Evolutionary conservation across 768 basidiomycete genomes (phyloP), one percentile per base, ranked within the genome.

Genomic region (Phylloporus arenicola): DNA sequence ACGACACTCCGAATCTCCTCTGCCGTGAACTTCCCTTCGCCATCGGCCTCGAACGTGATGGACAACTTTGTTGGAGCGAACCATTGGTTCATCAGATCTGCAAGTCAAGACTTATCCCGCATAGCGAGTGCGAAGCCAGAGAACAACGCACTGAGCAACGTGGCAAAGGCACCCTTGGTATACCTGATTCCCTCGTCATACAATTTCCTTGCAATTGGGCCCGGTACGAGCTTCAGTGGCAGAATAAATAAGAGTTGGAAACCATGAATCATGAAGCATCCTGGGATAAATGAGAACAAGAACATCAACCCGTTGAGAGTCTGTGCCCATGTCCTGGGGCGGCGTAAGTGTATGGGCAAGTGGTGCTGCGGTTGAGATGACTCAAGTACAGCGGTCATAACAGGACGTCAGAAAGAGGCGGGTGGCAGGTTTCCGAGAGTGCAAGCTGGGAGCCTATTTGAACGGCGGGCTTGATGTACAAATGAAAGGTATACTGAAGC

Each of bases 91-190:
- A 88, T 83, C 37, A 91, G 64, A 59, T 93, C 87, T 92, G 52
- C 17, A 17, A 51, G 35, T 50, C 13, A 51, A 45, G 20, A 38
- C 9, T 37, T 44, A 46, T 44, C 34, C 33, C 38, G 30, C 31
- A 16, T 12, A 17, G 33, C 4, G 17, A 27, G 41, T 48, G 48
- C 24, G 22, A 48, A 45, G 34, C 35, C 27, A 11, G 38, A 44
- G 33, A 19, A 48, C 13, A 37, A 76, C 82, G 62, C 58, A 90
- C 90, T 78, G 62, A 89, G 68, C 25, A 94, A 73, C 56, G 75
- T 74, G 17, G 82, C 90, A 68, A 91, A 92, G 14, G 85, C 77
- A 24, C 86, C 89, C 70, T 94, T 92, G 50, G 88, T 90, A 59
- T 84, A 84, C 34, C 84, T 75, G 45, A 92, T 81, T 1, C 84